Base-by-base conservation (phyloP, 2,329 filamentous ascomycete species). In the Paecilomyces fulvus region DNA sequence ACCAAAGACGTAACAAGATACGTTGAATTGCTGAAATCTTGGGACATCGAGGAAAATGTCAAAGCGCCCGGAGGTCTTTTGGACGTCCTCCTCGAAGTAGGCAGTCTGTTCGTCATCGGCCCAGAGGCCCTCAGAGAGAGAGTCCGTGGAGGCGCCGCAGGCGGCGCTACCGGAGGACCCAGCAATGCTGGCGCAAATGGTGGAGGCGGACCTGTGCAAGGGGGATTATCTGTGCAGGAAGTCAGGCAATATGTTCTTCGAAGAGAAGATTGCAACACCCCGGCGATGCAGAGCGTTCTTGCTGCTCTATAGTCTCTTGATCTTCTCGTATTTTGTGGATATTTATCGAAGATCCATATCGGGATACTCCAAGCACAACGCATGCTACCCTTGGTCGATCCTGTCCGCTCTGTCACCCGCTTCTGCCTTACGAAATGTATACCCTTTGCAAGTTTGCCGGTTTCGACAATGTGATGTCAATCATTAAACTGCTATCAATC, bases 1-100 rank as follows among this genome's bases (percentile, higher is more conserved):
- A 92, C 88, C 33, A 95, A 97, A 75, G 94, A 99, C 70, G 92
- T 97, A 71, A 90, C 90, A 33, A 91, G 90, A 69, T 99, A 99
- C 72, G 88, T 89, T 8, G 87, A 92, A 59, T 84, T 95, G 10
- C 80, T 99, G 61, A 85, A 89, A 60, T 85, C 85, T 31, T 97
- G 91, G 90, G 83, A 88, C 28, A 78, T 92, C 46, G 80, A 82
- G 54, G 86, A 85, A 64, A 84, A 88, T n/a, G 65, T 71, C 52
- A 73, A 74, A 55, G 69, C 67, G 6, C 67, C 71, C 2, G 67
- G 68, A 65, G 80, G 80, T 23, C 83, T 84, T 55, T 83, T 96
- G 62, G 92, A 99, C 75, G 83, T 96, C 50, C 75, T 99, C 58
- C 87, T 90, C 25, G 94, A 99, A 77, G 90, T 99, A 57, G 92